phyloP scores from a whole-genome alignment of 768 basidiomycete species.

The Phaffia australis region DNA sequence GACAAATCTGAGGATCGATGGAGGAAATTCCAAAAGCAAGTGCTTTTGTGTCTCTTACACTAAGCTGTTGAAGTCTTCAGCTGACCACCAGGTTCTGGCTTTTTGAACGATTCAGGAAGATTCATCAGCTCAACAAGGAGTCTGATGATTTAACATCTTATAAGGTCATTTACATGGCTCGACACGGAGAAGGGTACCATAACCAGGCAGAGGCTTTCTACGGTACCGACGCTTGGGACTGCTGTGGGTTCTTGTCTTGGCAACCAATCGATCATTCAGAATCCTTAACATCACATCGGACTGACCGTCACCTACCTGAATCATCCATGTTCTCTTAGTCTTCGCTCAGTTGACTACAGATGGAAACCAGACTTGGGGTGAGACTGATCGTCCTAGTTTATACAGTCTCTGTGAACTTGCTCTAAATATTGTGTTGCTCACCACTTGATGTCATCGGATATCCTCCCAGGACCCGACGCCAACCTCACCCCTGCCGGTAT shows the following conservation, averaged over 20 bases:
- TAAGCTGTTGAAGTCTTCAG: too few species aligned
- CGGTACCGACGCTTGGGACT: conserved; percentile 30
- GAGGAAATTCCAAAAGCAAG: conserved; percentile 22
- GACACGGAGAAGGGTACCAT: conserved; percentile 34
- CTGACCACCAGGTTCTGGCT: too few species aligned
- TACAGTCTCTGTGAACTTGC: too few species aligned
- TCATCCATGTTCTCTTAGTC: not conserved
- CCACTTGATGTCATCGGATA: too few species aligned
- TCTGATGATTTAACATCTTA: conserved; percentile 29
- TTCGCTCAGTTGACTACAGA: conserved; percentile 13
- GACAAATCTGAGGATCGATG: conserved; percentile 26
- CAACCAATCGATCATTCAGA: not conserved
- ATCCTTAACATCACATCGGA: too few species aligned
- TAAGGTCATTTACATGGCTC: conserved; percentile 32
- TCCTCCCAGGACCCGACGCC: conserved; percentile 29
- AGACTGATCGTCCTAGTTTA: too few species aligned
- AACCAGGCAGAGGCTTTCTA: conserved; percentile 18
- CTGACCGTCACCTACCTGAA: too few species aligned
- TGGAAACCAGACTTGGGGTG: conserved; percentile 32
- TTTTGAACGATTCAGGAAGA: too few species aligned
- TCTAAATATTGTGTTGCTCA: too few species aligned
- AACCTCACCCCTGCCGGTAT: conserved; percentile 29
- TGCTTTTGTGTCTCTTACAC: too few species aligned
- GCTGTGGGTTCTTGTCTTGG: conserved; percentile 29
- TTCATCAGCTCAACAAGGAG: conserved; percentile 27